Conservation (phyloP, 2,329 filamentous ascomycete genomes). For the Chaetothyriales sp. region DNA sequence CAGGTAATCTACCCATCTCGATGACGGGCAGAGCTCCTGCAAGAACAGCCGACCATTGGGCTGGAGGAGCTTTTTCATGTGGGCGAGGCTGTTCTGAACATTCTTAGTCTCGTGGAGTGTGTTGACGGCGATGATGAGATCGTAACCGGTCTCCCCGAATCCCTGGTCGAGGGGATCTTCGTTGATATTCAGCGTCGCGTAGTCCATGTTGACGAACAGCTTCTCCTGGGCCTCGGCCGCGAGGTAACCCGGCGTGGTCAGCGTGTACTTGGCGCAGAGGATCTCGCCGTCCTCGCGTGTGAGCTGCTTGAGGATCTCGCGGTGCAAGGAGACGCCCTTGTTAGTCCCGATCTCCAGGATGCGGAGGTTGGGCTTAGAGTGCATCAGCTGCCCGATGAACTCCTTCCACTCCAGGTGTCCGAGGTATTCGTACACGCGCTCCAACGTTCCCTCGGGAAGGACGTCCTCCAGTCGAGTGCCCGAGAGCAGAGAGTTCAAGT, state of each 20-base stretch:
- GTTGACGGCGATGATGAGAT: slow-evolving; percentile 25
- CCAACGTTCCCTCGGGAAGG: too few species aligned
- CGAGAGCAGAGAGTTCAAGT: too few species aligned
- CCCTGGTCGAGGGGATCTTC: slow-evolving; percentile 21
- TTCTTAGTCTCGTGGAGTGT: slow-evolving; percentile 23
- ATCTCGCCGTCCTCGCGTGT: too few species aligned
- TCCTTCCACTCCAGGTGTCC: too few species aligned
- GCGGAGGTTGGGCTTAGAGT: slow-evolving; percentile 4
- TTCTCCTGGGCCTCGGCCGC: too few species aligned
- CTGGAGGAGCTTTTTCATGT: slow-evolving; percentile 18
- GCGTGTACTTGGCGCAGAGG: too few species aligned
- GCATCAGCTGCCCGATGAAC: not conserved
- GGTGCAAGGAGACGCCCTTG: too few species aligned
- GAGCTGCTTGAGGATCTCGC: too few species aligned
- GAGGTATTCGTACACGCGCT: too few species aligned
- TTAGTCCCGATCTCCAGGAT: not conserved
- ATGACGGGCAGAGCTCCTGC: not conserved
- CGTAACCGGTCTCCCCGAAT: slow-evolving; percentile 20
- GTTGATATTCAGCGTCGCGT: slow-evolving; percentile 21
- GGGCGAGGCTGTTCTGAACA: slow-evolving; percentile 16
- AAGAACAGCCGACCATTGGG: not conserved
- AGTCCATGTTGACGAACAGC: slow-evolving; percentile 21
- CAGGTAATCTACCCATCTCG: slow-evolving; percentile 7
- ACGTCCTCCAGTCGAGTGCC: too few species aligned
- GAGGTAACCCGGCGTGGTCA: too few species aligned